A percentile compares a stretch with the other conserved stretches of the same genome.
These are phyloP conservation scores for Veloboletus limbatus DNA, from an alignment of 1,284 basidiomycete genomes.

Conservation along the genomic window DNA sequence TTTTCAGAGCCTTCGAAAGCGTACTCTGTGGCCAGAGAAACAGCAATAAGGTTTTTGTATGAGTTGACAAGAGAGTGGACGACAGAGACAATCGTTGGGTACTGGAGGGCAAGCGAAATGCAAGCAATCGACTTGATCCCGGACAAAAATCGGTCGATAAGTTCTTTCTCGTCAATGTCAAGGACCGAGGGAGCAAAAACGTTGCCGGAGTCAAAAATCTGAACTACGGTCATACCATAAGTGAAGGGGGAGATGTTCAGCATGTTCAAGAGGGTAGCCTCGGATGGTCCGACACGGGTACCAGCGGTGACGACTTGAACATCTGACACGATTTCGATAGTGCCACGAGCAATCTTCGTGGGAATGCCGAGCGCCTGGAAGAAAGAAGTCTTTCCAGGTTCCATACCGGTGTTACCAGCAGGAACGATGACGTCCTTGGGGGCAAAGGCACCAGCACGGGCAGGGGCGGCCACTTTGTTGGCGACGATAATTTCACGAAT, in stretches of 20 bases:
- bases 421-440: slow-evolving; percentile 92
- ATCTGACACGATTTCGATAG: slow-evolving; percentile 98
- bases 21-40: slow-evolving; percentile 93
- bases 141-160: slow-evolving; percentile 87
- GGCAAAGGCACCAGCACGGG: slow-evolving; percentile 96
- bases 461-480: slow-evolving; percentile 98
- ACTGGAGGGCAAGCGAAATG: slow-evolving; percentile 93
- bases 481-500: slow-evolving; percentile 87
- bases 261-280: slow-evolving; percentile 99
- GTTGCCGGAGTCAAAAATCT: slow-evolving; percentile 92
- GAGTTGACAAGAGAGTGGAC: slow-evolving; percentile 95
- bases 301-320: slow-evolving; percentile 94
- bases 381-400: slow-evolving; percentile 99
- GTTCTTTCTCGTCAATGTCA: slow-evolving; percentile 89
- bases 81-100: slow-evolving; percentile 95
- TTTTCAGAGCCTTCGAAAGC: slow-evolving; percentile 92
- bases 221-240: slow-evolving; percentile 96
- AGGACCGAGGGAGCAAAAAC: slow-evolving; percentile 90
- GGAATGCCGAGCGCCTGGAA: slow-evolving; percentile 99
- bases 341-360: slow-evolving; percentile 99
- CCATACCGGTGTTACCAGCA: slow-evolving; percentile 99
- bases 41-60: slow-evolving; percentile 96
- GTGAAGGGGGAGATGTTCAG: slow-evolving; percentile 98
- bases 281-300: slow-evolving; percentile 93
- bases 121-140: slow-evolving; percentile 96